These are phyloP conservation scores for Cryphonectria radicalis DNA, from an alignment of 2,329 filamentous ascomycete genomes.

Conservation along the genomic window DNA sequence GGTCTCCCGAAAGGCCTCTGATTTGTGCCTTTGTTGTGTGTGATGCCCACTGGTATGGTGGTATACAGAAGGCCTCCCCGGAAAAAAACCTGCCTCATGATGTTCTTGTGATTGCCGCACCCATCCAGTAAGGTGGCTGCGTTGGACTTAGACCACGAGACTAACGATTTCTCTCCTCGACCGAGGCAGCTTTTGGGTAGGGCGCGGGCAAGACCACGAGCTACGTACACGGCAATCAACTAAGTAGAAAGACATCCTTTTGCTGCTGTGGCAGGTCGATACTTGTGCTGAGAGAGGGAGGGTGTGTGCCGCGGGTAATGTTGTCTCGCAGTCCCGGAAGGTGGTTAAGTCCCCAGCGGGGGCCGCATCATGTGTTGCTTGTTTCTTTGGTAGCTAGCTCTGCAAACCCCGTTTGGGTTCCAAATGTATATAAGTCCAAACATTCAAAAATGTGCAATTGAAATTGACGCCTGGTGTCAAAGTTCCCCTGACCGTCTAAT, in stretches of 20 bases:
- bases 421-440: not conserved
- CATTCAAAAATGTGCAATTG: not conserved
- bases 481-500: not conserved
- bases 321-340: not conserved
- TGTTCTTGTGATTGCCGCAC: conserved; percentile 1
- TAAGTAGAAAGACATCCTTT: not conserved
- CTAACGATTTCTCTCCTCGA: not conserved
- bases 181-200: not conserved
- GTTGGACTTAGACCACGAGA: not conserved
- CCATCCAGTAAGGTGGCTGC: not conserved
- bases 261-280: not conserved
- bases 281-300: not conserved
- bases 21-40: not conserved
- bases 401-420: not conserved
- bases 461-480: not conserved
- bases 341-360: conserved; percentile 19
- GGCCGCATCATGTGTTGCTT: conserved; percentile 10
- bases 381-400: not conserved
- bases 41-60: not conserved
- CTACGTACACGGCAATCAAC: not conserved
- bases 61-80: not conserved
- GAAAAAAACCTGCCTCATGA: not conserved
- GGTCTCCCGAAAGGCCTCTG: conserved; percentile 1
- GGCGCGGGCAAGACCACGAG: not conserved
- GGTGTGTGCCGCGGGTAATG: not conserved